These are phyloP conservation scores for Cucurbita moschata DNA, from an alignment of 306 rosid genomes.

Conservation along the genomic window DNA sequence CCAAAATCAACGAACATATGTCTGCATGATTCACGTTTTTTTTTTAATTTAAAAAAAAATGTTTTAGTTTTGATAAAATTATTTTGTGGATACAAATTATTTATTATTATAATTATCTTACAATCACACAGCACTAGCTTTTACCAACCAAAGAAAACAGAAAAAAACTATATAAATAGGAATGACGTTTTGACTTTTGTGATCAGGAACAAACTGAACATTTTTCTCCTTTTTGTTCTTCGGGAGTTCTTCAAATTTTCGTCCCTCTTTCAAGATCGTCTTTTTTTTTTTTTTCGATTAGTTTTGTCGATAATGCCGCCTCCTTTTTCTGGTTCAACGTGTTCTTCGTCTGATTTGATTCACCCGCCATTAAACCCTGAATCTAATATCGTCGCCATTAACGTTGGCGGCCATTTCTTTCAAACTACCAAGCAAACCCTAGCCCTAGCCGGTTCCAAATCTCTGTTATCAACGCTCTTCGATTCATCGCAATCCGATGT, in stretches of 20 bases:
- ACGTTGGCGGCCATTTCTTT: slow-evolving; percentile 73
- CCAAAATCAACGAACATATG: no score
- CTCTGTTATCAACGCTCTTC: slow-evolving; percentile 39
- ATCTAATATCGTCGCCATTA: slow-evolving; percentile 43
- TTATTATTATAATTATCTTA: no score
- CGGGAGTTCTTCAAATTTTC: not conserved
- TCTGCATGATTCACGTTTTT: no score
- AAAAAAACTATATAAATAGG: not conserved
- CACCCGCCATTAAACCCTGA: not conserved
- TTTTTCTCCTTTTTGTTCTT: not conserved
- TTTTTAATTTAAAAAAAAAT: no score
- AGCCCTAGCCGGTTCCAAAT: slow-evolving; percentile 40
- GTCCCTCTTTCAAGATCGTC: not conserved
- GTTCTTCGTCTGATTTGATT: not conserved
- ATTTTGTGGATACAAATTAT: no score
- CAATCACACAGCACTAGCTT: no score
- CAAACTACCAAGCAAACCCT: slow-evolving; percentile 87
- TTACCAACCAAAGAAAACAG: not conserved
- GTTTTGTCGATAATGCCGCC: not conserved
- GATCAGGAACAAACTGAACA: not conserved
- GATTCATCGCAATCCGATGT: slow-evolving; percentile 23
- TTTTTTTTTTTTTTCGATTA: no score
- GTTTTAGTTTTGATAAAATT: no score
- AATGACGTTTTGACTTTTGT: not conserved
- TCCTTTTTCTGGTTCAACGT: not conserved